These are phyloP conservation scores for Kalmusia sp. DNA, from an alignment of 2,329 filamentous ascomycete species.

Conservation along the genomic window DNA sequence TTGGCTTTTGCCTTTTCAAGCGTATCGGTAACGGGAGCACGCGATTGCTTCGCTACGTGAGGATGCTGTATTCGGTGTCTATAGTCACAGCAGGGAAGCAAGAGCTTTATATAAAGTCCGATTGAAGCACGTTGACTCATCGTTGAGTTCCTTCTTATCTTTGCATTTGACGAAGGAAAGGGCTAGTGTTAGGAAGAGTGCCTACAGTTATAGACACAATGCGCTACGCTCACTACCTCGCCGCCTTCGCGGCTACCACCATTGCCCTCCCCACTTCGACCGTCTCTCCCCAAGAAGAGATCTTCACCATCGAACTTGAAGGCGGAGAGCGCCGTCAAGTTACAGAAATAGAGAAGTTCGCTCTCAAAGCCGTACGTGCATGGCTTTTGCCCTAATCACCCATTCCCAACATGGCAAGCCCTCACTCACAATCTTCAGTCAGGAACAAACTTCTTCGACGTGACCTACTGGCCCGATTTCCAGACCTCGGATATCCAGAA, in stretches of 20 bases:
- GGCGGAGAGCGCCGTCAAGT: slow-evolving; percentile 82
- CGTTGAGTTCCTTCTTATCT: background rate
- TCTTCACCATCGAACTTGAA: slow-evolving; percentile 77
- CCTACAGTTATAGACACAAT: background rate
- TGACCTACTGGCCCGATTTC: slow-evolving; percentile 13
- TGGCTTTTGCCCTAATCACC: no score
- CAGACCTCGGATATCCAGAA: background rate
- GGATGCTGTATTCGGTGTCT: background rate
- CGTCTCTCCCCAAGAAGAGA: slow-evolving; percentile 24
- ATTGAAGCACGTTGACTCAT: background rate
- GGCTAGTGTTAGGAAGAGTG: no score
- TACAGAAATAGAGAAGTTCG: slow-evolving; percentile 91
- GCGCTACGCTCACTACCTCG: slow-evolving; percentile 4
- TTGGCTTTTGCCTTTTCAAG: slow-evolving; percentile 9
- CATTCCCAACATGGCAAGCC: background rate
- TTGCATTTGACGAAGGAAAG: background rate
- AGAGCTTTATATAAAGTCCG: background rate
- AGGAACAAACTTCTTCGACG: slow-evolving; percentile 14
- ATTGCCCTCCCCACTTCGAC: slow-evolving; percentile 8
- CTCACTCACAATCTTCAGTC: background rate
- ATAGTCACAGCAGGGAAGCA: no score
- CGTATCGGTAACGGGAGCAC: background rate
- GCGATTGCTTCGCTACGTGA: background rate
- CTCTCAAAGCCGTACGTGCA: slow-evolving; percentile 77
- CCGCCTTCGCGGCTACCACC: slow-evolving; percentile 1